Evolutionary conservation across 495 filamentous ascomycete genomes (phyloP).

Genomic region (Rostrohypoxylon terebratum): DNA sequence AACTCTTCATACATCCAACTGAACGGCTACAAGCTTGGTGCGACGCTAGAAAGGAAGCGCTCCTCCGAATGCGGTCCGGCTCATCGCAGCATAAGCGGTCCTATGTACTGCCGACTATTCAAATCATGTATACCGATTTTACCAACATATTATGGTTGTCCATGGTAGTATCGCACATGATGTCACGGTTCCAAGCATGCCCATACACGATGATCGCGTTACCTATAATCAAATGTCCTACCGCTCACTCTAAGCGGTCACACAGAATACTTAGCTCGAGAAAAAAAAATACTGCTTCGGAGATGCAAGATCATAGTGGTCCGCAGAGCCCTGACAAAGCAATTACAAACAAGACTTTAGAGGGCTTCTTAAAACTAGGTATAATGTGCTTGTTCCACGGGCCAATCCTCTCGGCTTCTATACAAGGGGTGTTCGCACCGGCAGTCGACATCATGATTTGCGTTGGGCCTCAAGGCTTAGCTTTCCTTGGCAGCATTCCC

Average conservation of each 20-base stretch:
- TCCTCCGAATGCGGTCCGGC: constrained; percentile 47
- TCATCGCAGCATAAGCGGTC: constrained; percentile 37
- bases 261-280: constrained; percentile 34
- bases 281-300: constrained; percentile 38
- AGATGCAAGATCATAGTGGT: constrained; percentile 43
- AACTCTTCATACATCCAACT: constrained; percentile 32
- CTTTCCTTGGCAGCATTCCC: constrained; percentile 14
- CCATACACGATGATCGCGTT: constrained; percentile 36
- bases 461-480: constrained; percentile 27
- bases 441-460: constrained; percentile 23
- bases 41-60: constrained; percentile 36
- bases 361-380: constrained; percentile 9
- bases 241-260: constrained; percentile 23
- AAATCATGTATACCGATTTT: constrained; percentile 19
- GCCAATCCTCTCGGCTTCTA: constrained; percentile 17
- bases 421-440: constrained; percentile 12
- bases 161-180: constrained; percentile 39
- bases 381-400: constrained; percentile 29
- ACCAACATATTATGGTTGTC: constrained; percentile 24
- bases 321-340: constrained; percentile 36
- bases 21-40: constrained; percentile 47
- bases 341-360: constrained; percentile 35
- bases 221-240: constrained; percentile 22
- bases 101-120: constrained; percentile 21
- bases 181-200: constrained; percentile 41